phyloP scores from a whole-genome alignment of 2,329 filamentous ascomycete species.

The Colletotrichum shisoi region DNA sequence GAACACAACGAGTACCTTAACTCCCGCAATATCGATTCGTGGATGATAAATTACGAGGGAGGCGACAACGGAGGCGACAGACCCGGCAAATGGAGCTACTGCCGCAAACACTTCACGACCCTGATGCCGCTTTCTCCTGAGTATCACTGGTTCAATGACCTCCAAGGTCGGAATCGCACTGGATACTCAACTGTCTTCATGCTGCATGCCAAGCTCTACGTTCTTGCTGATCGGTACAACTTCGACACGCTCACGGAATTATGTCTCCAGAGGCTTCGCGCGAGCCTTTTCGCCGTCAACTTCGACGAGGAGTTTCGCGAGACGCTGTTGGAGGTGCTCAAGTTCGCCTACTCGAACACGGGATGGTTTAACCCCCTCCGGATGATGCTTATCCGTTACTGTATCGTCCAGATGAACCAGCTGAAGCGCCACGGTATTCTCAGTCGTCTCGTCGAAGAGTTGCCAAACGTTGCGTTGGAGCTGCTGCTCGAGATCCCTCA shows the following conservation, averaged over 20 bases:
- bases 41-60: background rate
- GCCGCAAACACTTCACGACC: background rate
- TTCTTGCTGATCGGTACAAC: constrained; percentile 4
- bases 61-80: background rate
- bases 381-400: background rate
- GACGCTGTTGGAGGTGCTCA: background rate
- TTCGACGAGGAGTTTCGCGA: background rate
- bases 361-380: background rate
- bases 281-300: background rate
- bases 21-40: background rate
- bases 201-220: background rate
- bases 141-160: background rate
- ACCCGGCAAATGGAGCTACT: constrained; percentile 2
- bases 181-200: background rate
- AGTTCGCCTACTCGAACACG: background rate
- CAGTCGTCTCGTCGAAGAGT: background rate
- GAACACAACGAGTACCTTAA: no score
- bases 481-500: background rate
- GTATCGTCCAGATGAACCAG: background rate
- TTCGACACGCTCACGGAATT: background rate
- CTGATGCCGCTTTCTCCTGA: background rate
- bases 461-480: background rate
- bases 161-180: background rate
- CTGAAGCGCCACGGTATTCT: background rate
- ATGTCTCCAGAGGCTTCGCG: background rate